phyloP scores from a whole-genome alignment of 1,284 basidiomycete genomes.

The Marasmius fiardii region DNA sequence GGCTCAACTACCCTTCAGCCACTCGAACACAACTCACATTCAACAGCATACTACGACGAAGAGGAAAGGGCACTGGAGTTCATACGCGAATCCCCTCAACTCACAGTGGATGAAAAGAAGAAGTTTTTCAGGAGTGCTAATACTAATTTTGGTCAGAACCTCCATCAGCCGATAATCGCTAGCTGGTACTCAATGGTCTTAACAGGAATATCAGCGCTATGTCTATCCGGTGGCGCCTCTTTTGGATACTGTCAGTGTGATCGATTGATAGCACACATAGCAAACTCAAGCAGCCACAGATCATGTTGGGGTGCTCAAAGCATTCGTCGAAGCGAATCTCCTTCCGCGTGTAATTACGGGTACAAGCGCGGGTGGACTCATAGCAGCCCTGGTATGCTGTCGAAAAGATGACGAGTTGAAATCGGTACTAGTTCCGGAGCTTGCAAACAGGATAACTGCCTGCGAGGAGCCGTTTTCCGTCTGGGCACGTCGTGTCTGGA shows the following conservation, averaged over 20 bases:
- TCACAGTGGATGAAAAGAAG: conserved; percentile 87
- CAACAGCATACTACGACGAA: conserved; percentile 75
- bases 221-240: conserved; percentile 90
- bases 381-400: conserved; percentile 85
- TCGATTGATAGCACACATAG: background rate
- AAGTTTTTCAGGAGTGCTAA: conserved; percentile 89
- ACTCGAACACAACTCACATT: conserved; percentile 5
- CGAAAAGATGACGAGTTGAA: conserved; percentile 89
- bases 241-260: conserved; percentile 82
- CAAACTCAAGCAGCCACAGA: conserved; percentile 38
- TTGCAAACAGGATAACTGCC: conserved; percentile 88
- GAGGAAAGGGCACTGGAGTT: conserved; percentile 72
- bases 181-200: background rate
- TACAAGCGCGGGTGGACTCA: conserved; percentile 90
- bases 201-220: conserved; percentile 69
- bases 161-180: background rate
- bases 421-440: conserved; percentile 70
- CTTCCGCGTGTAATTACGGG: conserved; percentile 90
- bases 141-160: conserved; percentile 79
- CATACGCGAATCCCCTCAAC: conserved; percentile 68
- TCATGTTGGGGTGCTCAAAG: conserved; percentile 90
- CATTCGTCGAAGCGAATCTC: conserved; percentile 84
- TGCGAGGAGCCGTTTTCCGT: conserved; percentile 82
- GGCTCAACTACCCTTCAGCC: conserved; percentile 17
- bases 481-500: conserved; percentile 54